Conservation (phyloP, 495 filamentous ascomycete species). For the Parachaetomium inaequale region DNA sequence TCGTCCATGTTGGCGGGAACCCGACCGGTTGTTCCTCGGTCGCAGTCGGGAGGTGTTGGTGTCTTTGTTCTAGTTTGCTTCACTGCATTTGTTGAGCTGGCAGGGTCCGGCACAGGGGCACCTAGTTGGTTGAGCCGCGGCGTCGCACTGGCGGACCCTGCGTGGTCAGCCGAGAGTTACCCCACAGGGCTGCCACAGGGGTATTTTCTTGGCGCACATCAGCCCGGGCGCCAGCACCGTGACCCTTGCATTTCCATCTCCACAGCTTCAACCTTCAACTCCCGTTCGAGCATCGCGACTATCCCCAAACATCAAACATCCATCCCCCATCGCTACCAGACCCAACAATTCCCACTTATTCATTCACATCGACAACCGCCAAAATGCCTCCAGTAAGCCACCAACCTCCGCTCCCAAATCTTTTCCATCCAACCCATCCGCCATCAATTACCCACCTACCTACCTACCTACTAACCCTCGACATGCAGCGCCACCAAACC, state of each 20-base stretch:
- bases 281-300: too few relatives aligned
- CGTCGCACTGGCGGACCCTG: conserved; percentile 3
- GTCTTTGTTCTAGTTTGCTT: neutral
- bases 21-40: neutral
- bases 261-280: neutral
- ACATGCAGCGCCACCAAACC: conserved; percentile 44
- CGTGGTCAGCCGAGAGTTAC: neutral
- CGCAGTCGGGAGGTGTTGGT: neutral
- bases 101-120: too few relatives aligned
- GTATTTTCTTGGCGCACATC: conserved; percentile 16
- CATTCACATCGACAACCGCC: neutral
- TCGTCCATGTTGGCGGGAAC: conserved; percentile 30
- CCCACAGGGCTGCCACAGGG: conserved; percentile 9
- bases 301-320: too few relatives aligned
- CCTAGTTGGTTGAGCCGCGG: conserved; percentile 11
- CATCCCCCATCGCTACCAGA: too few relatives aligned
- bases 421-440: neutral
- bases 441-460: conserved; percentile 10
- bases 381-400: conserved; percentile 47
- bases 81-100: conserved; percentile 5
- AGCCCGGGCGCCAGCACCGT: neutral
- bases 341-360: too few relatives aligned
- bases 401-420: neutral
- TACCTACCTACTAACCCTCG: too few relatives aligned
- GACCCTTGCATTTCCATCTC: neutral